A percentile compares a stretch with the other conserved stretches of the same genome.
Evolutionary conservation across 495 filamentous ascomycete species (phyloP).

Genomic region (Chaetomium tenue): DNA sequence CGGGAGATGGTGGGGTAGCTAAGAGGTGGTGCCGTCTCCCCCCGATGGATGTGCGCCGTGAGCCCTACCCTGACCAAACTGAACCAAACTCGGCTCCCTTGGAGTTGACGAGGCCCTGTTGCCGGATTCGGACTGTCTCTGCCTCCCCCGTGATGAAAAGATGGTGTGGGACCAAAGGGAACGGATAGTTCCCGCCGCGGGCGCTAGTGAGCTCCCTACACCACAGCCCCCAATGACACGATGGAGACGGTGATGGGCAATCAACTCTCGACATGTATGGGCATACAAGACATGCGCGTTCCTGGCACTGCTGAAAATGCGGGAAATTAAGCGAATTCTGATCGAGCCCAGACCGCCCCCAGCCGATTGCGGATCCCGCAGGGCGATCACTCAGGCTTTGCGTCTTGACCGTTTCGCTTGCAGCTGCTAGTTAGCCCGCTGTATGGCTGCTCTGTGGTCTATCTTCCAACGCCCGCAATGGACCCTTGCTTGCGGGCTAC

Average conservation of each 20-base stretch:
- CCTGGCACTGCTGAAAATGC: slow-evolving; percentile 2
- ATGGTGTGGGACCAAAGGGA: not conserved
- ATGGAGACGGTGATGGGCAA: too few species aligned
- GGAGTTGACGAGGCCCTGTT: not conserved
- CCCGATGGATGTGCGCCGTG: not conserved
- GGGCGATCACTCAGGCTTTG: not conserved
- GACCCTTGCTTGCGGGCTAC: not conserved
- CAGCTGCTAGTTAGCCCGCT: not conserved
- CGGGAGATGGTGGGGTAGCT: slow-evolving; percentile 23
- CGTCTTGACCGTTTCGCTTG: not conserved
- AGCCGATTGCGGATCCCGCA: slow-evolving; percentile 12
- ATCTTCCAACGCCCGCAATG: not conserved
- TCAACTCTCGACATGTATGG: not conserved
- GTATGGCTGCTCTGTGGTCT: too few species aligned
- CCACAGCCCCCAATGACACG: too few species aligned
- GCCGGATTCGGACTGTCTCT: not conserved
- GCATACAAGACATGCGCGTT: not conserved
- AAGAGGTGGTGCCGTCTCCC: slow-evolving; percentile 1
- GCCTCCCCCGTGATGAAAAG: not conserved
- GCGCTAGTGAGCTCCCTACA: not conserved
- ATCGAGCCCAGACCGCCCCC: slow-evolving; percentile 6
- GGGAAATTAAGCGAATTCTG: not conserved
- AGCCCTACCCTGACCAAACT: not conserved
- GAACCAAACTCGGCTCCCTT: too few species aligned
- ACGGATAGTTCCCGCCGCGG: not conserved